phyloP scores from a whole-genome alignment of 345 rosid species.

The Geranium rotundifolium region DNA sequence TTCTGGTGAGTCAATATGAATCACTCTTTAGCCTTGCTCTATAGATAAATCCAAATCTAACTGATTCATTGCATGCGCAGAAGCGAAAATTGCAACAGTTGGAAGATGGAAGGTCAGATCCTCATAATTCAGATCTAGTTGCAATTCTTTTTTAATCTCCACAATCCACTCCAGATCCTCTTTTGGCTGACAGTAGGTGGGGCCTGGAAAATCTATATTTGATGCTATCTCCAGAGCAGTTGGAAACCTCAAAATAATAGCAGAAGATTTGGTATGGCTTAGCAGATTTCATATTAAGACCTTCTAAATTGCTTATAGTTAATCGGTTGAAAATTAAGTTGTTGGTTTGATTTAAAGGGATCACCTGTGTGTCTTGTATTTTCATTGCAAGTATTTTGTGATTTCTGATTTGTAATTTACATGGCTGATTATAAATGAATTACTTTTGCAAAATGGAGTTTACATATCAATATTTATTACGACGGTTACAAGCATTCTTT shows the following conservation, averaged over 20 bases:
- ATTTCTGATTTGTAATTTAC: no score
- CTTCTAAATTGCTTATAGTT: neutral
- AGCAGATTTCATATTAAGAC: conserved; percentile 7
- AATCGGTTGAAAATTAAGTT: no score
- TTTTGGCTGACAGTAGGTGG: conserved; percentile 60
- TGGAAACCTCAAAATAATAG: conserved; percentile 71
- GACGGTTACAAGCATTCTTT: no score
- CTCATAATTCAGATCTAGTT: conserved; percentile 9
- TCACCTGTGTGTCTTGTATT: no score
- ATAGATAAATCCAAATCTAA: conserved; percentile 1
- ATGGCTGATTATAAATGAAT: no score
- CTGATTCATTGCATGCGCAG: conserved; percentile 32
- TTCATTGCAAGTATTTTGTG: no score
- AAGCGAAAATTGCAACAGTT: conserved; percentile 65
- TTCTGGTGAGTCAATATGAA: conserved; percentile 48
- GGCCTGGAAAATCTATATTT: conserved; percentile 82
- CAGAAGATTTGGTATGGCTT: conserved; percentile 84
- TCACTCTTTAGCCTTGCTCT: conserved; percentile 1
- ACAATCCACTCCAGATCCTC: conserved; percentile 16
- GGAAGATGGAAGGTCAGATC: conserved; percentile 81
- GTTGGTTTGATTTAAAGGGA: no score
- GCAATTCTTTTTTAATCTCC: conserved; percentile 9
- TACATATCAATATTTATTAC: no score
- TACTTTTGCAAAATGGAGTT: no score
- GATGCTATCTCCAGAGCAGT: conserved; percentile 59